A percentile compares a stretch with the other conserved stretches of the same genome.
phyloP scores from a whole-genome alignment of 331 rosid species.

The Malus hybrid region DNA sequence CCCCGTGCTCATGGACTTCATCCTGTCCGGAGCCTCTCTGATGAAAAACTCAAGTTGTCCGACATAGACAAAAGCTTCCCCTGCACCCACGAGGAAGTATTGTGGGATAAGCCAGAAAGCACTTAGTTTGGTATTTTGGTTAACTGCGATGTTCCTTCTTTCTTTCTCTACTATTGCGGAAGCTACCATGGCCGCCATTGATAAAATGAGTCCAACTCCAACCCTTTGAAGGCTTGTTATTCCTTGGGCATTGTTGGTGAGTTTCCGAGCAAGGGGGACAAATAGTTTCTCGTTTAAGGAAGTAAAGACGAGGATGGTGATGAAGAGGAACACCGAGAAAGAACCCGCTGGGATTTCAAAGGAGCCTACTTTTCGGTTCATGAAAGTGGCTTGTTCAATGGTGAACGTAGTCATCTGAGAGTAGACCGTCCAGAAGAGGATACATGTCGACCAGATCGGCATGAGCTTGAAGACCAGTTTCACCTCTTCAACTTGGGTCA shows the following conservation, averaged over 20 bases:
- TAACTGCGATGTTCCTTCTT: slow-evolving; percentile 36
- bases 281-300: slow-evolving; percentile 73
- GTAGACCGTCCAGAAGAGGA: slow-evolving; percentile 90
- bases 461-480: slow-evolving; percentile 77
- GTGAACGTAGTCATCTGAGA: slow-evolving; percentile 96
- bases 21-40: slow-evolving; percentile 91
- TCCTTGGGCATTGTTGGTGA: slow-evolving; percentile 72
- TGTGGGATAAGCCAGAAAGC: slow-evolving; percentile 98
- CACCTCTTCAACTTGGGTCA: slow-evolving; percentile 84
- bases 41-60: slow-evolving; percentile 95
- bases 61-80: slow-evolving; percentile 90
- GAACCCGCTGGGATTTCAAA: slow-evolving; percentile 68
- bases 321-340: slow-evolving; percentile 65
- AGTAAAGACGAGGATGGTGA: slow-evolving; percentile 70
- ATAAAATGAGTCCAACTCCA: slow-evolving; percentile 77
- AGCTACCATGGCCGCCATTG: slow-evolving; percentile 60
- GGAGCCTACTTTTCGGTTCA: slow-evolving; percentile 59
- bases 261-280: slow-evolving; percentile 64
- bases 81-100: slow-evolving; percentile 85
- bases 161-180: slow-evolving; percentile 69
- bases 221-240: slow-evolving; percentile 90
- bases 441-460: slow-evolving; percentile 94
- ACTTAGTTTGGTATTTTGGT: slow-evolving; percentile 27
- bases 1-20: slow-evolving; percentile 99
- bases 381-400: slow-evolving; percentile 88